phyloP scores from a whole-genome alignment of 192 early-diverging fungal species.

The Rhizophagus clarus region DNA sequence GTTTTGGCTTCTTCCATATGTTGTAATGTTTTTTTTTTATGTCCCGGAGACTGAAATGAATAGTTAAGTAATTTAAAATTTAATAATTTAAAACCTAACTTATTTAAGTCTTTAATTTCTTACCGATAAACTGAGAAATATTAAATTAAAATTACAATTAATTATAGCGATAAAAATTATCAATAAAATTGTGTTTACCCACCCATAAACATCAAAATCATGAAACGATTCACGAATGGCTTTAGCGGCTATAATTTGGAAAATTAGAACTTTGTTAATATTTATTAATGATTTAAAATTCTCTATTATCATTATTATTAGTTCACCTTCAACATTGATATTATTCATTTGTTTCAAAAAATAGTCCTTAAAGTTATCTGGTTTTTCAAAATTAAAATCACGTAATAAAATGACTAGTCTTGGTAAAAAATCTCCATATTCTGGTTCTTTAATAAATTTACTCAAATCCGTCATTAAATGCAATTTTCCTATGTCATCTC shows the following conservation, averaged over 20 bases:
- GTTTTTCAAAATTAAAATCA: slow-evolving; percentile 12
- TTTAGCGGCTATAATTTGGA: neutral
- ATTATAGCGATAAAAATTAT: neutral
- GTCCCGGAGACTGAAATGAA: too few relatives aligned
- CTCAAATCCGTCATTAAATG: slow-evolving; percentile 18
- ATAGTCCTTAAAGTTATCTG: neutral
- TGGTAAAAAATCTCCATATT: slow-evolving; percentile 10
- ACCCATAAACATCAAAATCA: neutral
- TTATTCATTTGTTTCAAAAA: slow-evolving; percentile 12
- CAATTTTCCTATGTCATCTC: slow-evolving; percentile 23
- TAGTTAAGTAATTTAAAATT: too few relatives aligned
- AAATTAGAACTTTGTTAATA: neutral
- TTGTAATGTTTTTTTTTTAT: neutral
- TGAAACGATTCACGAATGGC: neutral
- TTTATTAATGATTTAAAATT: neutral
- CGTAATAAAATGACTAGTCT: slow-evolving; percentile 14
- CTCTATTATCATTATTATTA: neutral
- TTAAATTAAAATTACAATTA: neutral
- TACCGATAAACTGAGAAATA: neutral
- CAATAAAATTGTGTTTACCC: neutral
- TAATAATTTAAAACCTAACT: too few relatives aligned
- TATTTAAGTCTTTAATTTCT: too few relatives aligned
- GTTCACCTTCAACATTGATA: slow-evolving; percentile 10
- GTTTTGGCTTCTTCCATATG: neutral
- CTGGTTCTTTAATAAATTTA: slow-evolving; percentile 8